phyloP scores from a whole-genome alignment of 371 early-diverging fungal genomes.

The Rhizopus stolonifer region DNA sequence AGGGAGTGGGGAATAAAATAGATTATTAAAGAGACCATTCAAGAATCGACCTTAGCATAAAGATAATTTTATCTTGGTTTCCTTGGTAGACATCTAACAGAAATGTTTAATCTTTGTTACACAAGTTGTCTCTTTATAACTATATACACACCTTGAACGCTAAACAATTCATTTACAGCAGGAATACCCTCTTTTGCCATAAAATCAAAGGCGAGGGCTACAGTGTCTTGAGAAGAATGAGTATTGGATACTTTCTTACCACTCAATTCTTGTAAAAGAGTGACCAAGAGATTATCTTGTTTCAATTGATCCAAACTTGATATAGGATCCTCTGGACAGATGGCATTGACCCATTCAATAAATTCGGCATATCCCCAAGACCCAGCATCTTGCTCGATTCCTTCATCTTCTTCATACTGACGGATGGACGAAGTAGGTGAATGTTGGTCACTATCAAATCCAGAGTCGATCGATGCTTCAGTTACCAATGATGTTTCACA shows the following conservation, averaged over 20 bases:
- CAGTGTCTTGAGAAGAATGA: slow-evolving; percentile 44
- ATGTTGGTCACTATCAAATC: slow-evolving; percentile 2
- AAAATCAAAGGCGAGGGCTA: slow-evolving; percentile 60
- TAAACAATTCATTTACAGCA: slow-evolving; percentile 49
- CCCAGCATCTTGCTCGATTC: not conserved
- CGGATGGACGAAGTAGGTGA: not conserved
- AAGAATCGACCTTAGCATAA: slow-evolving; percentile 49
- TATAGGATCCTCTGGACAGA: slow-evolving; percentile 38
- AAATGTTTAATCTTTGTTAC: not conserved
- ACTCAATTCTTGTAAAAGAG: slow-evolving; percentile 52
- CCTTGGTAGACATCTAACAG: slow-evolving; percentile 56
- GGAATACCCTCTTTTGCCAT: slow-evolving; percentile 53
- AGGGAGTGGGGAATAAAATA: slow-evolving; percentile 1
- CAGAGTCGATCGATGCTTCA: slow-evolving; percentile 6
- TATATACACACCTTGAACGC: slow-evolving; percentile 42
- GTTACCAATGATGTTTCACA: not conserved
- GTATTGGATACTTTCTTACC: slow-evolving; percentile 41
- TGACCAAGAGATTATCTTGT: slow-evolving; percentile 53
- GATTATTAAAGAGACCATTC: slow-evolving; percentile 19
- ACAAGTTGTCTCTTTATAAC: not conserved
- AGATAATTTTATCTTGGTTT: slow-evolving; percentile 55
- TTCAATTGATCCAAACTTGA: slow-evolving; percentile 50
- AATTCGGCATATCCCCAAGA: slow-evolving; percentile 48
- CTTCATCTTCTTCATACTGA: slow-evolving; percentile 2
- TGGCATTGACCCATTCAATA: slow-evolving; percentile 58